A percentile compares a stretch with the other conserved stretches of the same genome.
Evolutionary conservation across 2,329 filamentous ascomycete species (phyloP).

Genomic region (Cladosporium sp.): DNA sequence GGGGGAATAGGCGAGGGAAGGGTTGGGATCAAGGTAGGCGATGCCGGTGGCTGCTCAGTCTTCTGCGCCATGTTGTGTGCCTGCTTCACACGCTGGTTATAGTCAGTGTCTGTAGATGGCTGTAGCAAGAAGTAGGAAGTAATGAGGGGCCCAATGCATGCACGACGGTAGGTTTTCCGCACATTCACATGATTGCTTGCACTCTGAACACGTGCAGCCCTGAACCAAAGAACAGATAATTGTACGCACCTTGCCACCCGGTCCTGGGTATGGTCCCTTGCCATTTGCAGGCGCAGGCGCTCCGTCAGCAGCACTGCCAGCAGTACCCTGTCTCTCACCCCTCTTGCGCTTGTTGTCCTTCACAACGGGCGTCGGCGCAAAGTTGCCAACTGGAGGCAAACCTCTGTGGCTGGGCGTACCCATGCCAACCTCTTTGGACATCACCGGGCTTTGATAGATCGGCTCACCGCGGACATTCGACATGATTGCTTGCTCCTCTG

Average conservation of each 20-base stretch:
- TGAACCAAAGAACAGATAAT: background rate
- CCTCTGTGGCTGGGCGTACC: conserved; percentile 28
- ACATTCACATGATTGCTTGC: conserved; percentile 2
- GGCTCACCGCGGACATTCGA: conserved; percentile 58
- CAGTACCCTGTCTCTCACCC: conserved; percentile 54
- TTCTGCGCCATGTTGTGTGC: conserved; percentile 46
- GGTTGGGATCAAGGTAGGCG: conserved; percentile 81
- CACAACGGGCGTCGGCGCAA: conserved; percentile 76
- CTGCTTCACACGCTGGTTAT: conserved; percentile 65
- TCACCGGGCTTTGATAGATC: conserved; percentile 35
- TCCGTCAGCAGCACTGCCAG: conserved; percentile 36
- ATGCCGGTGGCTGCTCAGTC: conserved; percentile 51
- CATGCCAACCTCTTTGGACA: conserved; percentile 36
- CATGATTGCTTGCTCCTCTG: conserved; percentile 64
- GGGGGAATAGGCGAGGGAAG: conserved; percentile 84
- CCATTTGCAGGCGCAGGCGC: conserved; percentile 24
- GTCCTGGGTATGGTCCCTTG: conserved; percentile 22
- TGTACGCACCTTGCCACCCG: conserved; percentile 48
- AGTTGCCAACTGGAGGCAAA: conserved; percentile 83
- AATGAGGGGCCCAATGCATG: background rate
- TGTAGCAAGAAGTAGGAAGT: background rate
- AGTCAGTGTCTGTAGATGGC: conserved; percentile 1
- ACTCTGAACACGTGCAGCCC: background rate
- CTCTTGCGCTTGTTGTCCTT: conserved; percentile 82
- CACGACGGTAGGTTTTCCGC: background rate